phyloP scores from a whole-genome alignment of 2,329 filamentous ascomycete species.

The Byssothecium circinans region DNA sequence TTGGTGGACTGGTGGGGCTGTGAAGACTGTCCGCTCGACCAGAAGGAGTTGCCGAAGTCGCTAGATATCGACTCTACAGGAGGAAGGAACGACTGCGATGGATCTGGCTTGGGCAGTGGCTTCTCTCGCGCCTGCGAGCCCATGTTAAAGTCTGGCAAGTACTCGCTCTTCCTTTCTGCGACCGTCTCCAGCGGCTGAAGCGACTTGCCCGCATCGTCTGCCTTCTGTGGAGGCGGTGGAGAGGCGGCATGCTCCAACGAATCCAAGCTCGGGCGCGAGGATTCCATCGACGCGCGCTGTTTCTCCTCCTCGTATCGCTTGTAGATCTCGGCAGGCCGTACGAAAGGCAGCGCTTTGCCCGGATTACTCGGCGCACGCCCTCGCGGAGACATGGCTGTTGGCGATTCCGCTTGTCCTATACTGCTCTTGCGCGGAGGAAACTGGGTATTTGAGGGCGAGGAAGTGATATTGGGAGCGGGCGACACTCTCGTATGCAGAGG shows the following conservation, averaged over 20 bases:
- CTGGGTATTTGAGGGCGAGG: conserved; percentile 40
- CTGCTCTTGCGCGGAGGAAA: conserved; percentile 67
- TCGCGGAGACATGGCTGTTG: conserved; percentile 25
- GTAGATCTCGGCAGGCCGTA: conserved; percentile 77
- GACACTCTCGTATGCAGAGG: conserved; percentile 51
- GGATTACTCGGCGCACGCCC: conserved; percentile 38
- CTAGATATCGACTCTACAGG: conserved; percentile 20
- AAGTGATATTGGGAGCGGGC: conserved; percentile 38
- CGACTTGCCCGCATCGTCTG: conserved; percentile 22
- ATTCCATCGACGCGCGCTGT: conserved; percentile 60
- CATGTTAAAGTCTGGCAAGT: conserved; percentile 51
- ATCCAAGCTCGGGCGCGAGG: conserved; percentile 60
- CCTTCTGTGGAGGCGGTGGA: conserved; percentile 4
- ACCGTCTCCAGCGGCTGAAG: conserved; percentile 54
- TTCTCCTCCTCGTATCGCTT: conserved; percentile 69
- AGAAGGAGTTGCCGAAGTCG: conserved; percentile 34
- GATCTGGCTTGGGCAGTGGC: background rate
- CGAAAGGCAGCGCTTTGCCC: conserved; percentile 62
- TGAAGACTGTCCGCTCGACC: conserved; percentile 19
- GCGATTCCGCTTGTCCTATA: conserved; percentile 49
- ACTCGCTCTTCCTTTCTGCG: conserved; percentile 61
- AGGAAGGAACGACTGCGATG: conserved; percentile 18
- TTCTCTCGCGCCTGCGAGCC: conserved; percentile 9
- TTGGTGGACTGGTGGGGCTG: conserved; percentile 11
- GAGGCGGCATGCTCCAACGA: conserved; percentile 42